Evolutionary conservation across 1,284 basidiomycete genomes (phyloP).

Genomic region (Malassezia cuniculi): DNA sequence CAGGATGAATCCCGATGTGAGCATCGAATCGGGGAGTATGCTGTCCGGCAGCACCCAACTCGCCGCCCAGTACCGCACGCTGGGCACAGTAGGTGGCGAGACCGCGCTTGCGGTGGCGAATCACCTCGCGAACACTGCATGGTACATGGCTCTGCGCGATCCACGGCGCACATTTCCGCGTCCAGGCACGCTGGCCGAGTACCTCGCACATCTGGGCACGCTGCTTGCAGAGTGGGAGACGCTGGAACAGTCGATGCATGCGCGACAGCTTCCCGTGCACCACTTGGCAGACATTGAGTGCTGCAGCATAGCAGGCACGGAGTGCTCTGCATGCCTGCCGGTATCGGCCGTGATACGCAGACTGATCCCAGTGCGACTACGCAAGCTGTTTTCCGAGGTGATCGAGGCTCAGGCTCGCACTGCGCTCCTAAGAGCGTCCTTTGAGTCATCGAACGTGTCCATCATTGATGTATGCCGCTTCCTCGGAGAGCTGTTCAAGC

Average conservation of each 20-base stretch:
- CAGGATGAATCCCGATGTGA: background rate
- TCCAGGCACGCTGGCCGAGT: slow-evolving; percentile 2
- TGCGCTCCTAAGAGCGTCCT: too few relatives aligned
- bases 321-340: too few relatives aligned
- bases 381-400: too few relatives aligned
- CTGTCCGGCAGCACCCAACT: background rate
- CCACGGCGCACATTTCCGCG: slow-evolving; percentile 4
- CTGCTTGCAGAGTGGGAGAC: slow-evolving; percentile 1
- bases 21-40: background rate
- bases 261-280: background rate
- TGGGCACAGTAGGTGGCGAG: slow-evolving; percentile 6
- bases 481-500: slow-evolving; percentile 6
- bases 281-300: background rate
- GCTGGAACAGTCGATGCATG: background rate
- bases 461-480: slow-evolving; percentile 10
- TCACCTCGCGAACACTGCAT: slow-evolving; percentile 6
- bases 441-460: background rate
- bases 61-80: slow-evolving; percentile 1
- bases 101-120: background rate
- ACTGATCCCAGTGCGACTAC: too few relatives aligned
- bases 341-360: too few relatives aligned
- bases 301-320: too few relatives aligned
- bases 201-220: background rate
- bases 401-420: too few relatives aligned
- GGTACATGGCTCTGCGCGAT: slow-evolving; percentile 12